Conservation (phyloP, 495 filamentous ascomycete species). For the Penicillium malachiteum region DNA sequence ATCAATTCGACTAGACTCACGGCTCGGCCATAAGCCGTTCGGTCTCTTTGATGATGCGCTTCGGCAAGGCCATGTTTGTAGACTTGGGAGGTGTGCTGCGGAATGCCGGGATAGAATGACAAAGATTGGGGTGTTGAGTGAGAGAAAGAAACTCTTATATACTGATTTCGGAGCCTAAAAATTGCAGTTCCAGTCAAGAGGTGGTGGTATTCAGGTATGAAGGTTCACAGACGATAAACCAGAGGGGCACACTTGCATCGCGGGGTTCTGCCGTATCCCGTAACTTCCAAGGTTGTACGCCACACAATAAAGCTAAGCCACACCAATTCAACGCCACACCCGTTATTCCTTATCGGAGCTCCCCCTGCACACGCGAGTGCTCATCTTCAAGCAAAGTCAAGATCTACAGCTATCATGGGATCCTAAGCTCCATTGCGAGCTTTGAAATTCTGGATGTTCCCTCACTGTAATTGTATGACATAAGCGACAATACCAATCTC, state of each 20-base stretch:
- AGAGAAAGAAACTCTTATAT: not conserved
- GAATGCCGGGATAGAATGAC: not conserved
- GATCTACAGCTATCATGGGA: not conserved
- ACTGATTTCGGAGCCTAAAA: not conserved
- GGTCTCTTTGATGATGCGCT: slow-evolving; percentile 97
- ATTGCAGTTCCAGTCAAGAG: not conserved
- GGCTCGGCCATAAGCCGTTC: slow-evolving; percentile 96
- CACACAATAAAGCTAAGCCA: slow-evolving; percentile 3
- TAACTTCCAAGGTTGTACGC: slow-evolving; percentile 15
- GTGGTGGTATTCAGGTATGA: no score
- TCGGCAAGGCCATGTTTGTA: slow-evolving; percentile 71
- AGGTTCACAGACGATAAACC: slow-evolving; percentile 12
- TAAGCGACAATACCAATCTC: slow-evolving; percentile 6
- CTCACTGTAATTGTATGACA: slow-evolving; percentile 1
- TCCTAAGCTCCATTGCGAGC: not conserved
- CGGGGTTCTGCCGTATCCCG: slow-evolving; percentile 22
- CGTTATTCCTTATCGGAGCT: slow-evolving; percentile 16
- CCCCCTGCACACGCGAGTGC: slow-evolving; percentile 5
- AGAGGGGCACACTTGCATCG: slow-evolving; percentile 30
- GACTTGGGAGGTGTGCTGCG: not conserved
- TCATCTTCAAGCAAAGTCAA: not conserved
- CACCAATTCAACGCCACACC: slow-evolving; percentile 9
- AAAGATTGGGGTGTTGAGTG: not conserved
- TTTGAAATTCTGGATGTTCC: not conserved
- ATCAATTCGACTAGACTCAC: slow-evolving; percentile 50